Base-by-base conservation (phyloP, 495 filamentous ascomycete species). In the Copromyces sp. region DNA sequence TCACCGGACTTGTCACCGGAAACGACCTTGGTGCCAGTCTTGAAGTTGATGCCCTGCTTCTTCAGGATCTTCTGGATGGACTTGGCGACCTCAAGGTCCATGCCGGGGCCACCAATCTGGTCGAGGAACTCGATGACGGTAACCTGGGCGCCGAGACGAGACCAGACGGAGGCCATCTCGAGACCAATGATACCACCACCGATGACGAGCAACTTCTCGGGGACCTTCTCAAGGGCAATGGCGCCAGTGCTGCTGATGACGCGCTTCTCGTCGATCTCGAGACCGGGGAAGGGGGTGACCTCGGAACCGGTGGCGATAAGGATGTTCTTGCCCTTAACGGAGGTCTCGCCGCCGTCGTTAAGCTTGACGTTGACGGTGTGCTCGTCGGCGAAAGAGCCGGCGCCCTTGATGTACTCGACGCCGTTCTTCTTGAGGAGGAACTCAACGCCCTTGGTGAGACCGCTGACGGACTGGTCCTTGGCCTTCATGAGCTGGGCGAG, bases 141-240 rank as follows among this genome's bases (percentile, higher is more conserved):
- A 69, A 99, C 95, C 81, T 99, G 90, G 75, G 94, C 82, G 74
- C 95, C 95, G 72, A 99, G 86, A 77, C 95, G 87, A 39, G 93
- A 95, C 95, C 95, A 99, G 37, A 99, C 95, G 47, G 96, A 98
- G 59, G 91, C 95, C 95, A 99, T 98, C 85, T 99, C 95, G 44
- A 99, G 89, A 81, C 95, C 95, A 79, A 99, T 99, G 81, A 99
- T 99, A 82, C 95, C 95, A 81, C 95, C 95, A 75, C 95, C 95
- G 77, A 99, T 98, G 75, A 99, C 95, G 74, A 95, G 85, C 93
- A 99, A 92, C 87, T 94, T 96, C 89, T 98, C 94, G 61, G 95
- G 95, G 39, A 98, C 92, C 86, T 96, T 87, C 75, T 92, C 84
- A 61, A 99, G 87, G 29, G 93, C 86, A 79, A 99, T 91, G 77